Evolutionary conservation across 768 basidiomycete genomes (phyloP), one percentile per base, ranked within the genome.

Genomic region (Lactarius akahatsu): DNA sequence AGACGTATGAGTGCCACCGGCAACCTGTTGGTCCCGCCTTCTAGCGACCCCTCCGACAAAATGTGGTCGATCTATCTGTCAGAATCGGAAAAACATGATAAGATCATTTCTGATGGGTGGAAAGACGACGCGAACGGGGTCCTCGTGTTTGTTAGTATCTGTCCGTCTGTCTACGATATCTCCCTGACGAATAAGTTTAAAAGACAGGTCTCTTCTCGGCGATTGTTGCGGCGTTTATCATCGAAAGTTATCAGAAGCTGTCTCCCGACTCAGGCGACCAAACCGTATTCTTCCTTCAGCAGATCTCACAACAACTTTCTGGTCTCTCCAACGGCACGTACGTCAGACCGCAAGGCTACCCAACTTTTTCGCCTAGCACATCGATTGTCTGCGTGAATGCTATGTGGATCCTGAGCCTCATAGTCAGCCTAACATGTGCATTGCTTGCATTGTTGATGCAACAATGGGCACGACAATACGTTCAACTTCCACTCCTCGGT

Each of bases 201-300:
- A 26, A 72, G 71, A 71, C 71, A 0, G 71, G 71, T 58, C 62
- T 72, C 4, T 71, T 72, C 64, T 71, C 71, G 20, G 71, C 71
- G 1, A 69, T 67, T 18, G 57, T 69, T 8, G 71, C 71, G 4
- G 66, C 68, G 1, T 69, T 72, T 41, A 50, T 69, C 50, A 55
- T 71, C 1, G 23, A 13, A 50, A 26, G 50, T 23, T 50, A 50
- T 50, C 11, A 9, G n/a, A 26, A 26, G 23, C 23, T 50, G 23
- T 50, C 23, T 15, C 23, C 50, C 5, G 23, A 26, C 50, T 26
- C 50, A 7, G 23, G 67, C 15, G 63, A 64, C 34, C 30, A 71
- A 30, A 45, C 65, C 13, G 32, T 15, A 7, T 23, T 52, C 15
- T 16, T 66, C 6, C 65, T 66, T 18, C 36, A 36, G 26, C 63